Evolutionary conservation across 2,329 filamentous ascomycete genomes (phyloP).

Genomic region (Pezicula neosporulosa): DNA sequence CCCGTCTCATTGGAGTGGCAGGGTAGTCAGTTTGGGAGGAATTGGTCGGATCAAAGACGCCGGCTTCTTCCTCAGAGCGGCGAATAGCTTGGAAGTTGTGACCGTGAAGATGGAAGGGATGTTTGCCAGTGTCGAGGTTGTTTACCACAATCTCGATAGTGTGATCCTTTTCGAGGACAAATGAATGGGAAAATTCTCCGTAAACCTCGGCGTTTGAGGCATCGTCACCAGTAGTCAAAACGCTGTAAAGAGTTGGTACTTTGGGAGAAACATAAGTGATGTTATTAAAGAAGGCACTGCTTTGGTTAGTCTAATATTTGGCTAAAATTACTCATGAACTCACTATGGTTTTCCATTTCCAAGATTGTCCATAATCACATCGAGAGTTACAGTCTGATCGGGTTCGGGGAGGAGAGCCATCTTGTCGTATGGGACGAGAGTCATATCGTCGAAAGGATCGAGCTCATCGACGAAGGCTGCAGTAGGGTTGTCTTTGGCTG

Average conservation of each 20-base stretch:
- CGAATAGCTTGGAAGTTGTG: slow-evolving; percentile 68
- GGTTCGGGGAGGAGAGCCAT: slow-evolving; percentile 57
- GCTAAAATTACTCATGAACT: slow-evolving; percentile 15
- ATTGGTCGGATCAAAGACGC: slow-evolving; percentile 47
- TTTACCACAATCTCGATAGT: slow-evolving; percentile 75
- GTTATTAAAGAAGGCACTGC: slow-evolving; percentile 56
- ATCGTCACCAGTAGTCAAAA: slow-evolving; percentile 48
- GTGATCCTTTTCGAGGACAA: slow-evolving; percentile 65
- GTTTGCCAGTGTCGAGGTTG: slow-evolving; percentile 67
- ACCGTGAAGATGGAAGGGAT: slow-evolving; percentile 76
- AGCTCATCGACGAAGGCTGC: slow-evolving; percentile 58
- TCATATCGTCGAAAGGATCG: slow-evolving; percentile 70
- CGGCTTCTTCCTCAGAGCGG: slow-evolving; percentile 54
- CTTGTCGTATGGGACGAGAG: slow-evolving; percentile 65
- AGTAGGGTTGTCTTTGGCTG: slow-evolving; percentile 39
- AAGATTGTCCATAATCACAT: slow-evolving; percentile 64
- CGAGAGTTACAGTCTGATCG: slow-evolving; percentile 59
- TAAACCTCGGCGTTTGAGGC: slow-evolving; percentile 60
- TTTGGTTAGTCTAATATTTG: background rate
- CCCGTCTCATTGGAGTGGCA: slow-evolving; percentile 59
- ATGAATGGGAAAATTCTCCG: slow-evolving; percentile 60
- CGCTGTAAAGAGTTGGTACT: slow-evolving; percentile 66
- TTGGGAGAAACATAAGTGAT: slow-evolving; percentile 61
- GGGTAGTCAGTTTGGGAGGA: slow-evolving; percentile 45
- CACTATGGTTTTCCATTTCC: slow-evolving; percentile 66